A percentile compares a stretch with the other conserved stretches of the same genome.
These are phyloP conservation scores for Solanum stenotomum DNA, from an alignment of 257 asterid species.

Conservation along the genomic window DNA sequence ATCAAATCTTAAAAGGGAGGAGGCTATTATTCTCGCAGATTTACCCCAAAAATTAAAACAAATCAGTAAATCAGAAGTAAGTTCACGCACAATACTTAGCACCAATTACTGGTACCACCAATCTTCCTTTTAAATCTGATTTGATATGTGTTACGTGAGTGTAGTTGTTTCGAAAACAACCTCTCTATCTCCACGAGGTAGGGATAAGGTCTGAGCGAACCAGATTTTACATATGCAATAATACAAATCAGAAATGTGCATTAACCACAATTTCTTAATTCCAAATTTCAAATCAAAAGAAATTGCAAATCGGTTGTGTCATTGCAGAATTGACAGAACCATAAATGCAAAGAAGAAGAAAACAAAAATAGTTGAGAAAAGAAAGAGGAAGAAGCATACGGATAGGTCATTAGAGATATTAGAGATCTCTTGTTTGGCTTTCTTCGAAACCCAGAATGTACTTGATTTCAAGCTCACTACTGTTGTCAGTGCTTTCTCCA, in stretches of 20 bases:
- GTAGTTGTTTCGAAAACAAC: too few species aligned
- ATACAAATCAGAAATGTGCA: background rate
- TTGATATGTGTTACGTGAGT: background rate
- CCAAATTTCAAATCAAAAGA: too few species aligned
- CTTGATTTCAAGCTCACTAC: constrained; percentile 79
- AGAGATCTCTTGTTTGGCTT: constrained; percentile 90
- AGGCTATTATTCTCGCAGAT: background rate
- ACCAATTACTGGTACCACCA: background rate
- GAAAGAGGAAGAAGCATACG: constrained; percentile 21
- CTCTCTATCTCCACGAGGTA: too few species aligned
- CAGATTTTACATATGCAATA: background rate
- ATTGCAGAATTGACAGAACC: background rate
- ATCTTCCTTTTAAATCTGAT: background rate
- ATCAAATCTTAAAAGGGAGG: background rate
- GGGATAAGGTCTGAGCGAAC: too few species aligned
- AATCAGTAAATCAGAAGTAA: background rate
- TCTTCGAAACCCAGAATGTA: constrained; percentile 88
- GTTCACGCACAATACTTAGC: background rate
- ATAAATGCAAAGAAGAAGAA: background rate
- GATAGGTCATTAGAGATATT: constrained; percentile 80
- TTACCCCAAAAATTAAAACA: background rate
- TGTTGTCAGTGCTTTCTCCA: constrained; percentile 88
- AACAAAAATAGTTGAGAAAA: background rate
- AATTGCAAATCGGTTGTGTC: background rate
- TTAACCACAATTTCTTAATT: background rate